Base-by-base conservation (phyloP, 2,329 filamentous ascomycete genomes). In the Whalleya microplaca region DNA sequence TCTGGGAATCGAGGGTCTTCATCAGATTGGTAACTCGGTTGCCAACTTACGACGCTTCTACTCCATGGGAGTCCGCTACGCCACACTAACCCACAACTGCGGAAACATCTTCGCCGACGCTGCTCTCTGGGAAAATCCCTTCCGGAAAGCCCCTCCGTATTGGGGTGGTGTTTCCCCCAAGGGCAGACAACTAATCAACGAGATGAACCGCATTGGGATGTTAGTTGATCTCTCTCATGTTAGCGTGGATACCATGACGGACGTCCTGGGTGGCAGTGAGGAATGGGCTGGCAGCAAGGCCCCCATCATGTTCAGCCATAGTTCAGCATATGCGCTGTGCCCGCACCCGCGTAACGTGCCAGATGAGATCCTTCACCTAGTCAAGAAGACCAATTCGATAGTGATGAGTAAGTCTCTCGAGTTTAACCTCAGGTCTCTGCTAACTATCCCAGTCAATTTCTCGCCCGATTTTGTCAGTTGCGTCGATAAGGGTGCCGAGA, bases 121-220 rank as follows among this genome's bases (percentile, higher is more conserved):
- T 3, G 93, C 93, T 2, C 74, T 95, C 5, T 78, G 80, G 64
- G 79, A 88, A 59, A 71, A 76, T 27, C 81, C 83, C 1, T 64
- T 78, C 14, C 69, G 75, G 64, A 74, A 77, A 72, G 79, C 84
- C 56, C 72, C 82, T 50, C 84, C 89, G 0, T 76, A 82, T 53
- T 90, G 87, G 84, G 77, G 82, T 50, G 94, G 94, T 2, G 80
- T 98, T 1, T 94, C 89, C 56, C 77, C 81, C 0, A 80, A 81
- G 1, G 94, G 94, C 3, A 82, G 84, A 49, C 71, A 80, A 12
- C 75, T 97, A 0, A 79, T 98, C 44, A 79, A 80, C 37, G 94
- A 98, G 77, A 97, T 98, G 93, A 98, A 97, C 72, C 84, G 94
- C 2, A 78, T 97, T 1, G 94, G 94, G 21, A 92, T 97, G 87